These are phyloP conservation scores for Nannochloris sp. DNA, from an alignment of 139 green algal genomes.

Conservation along the genomic window DNA sequence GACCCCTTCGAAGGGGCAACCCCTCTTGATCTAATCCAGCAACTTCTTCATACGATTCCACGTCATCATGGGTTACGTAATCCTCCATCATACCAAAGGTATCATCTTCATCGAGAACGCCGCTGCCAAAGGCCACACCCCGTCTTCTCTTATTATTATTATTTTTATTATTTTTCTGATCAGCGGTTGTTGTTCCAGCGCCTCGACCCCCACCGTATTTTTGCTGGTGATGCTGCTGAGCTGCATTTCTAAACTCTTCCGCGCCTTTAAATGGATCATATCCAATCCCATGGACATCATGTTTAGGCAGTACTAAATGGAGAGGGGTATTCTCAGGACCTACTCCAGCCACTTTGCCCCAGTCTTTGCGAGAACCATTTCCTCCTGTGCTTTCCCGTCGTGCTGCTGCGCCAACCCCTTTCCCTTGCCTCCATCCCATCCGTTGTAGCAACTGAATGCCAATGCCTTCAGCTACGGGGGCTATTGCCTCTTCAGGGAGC, in stretches of 20 bases:
- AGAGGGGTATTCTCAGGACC: slow-evolving; percentile 62
- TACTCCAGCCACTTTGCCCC: slow-evolving; percentile 50
- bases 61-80: slow-evolving; percentile 32
- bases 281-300: slow-evolving; percentile 76
- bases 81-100: slow-evolving; percentile 38
- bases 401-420: slow-evolving; percentile 46
- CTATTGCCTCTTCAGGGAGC: slow-evolving; percentile 63
- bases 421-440: slow-evolving; percentile 90
- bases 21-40: slow-evolving; percentile 2
- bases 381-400: slow-evolving; percentile 2
- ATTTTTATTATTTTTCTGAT: background rate
- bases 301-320: slow-evolving; percentile 70
- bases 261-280: slow-evolving; percentile 86
- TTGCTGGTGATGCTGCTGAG: slow-evolving; percentile 18
- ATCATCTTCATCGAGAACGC: slow-evolving; percentile 72
- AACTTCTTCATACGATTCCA: slow-evolving; percentile 64
- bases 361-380: slow-evolving; percentile 18
- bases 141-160: slow-evolving; percentile 25
- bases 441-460: slow-evolving; percentile 78
- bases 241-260: slow-evolving; percentile 71
- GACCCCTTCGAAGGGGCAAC: background rate
- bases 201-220: background rate
- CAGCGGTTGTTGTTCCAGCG: no score
- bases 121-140: slow-evolving; percentile 78
- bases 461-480: slow-evolving; percentile 62